These are phyloP conservation scores for Eucalyptus regnans DNA, from an alignment of 345 rosid genomes.

Conservation along the genomic window DNA sequence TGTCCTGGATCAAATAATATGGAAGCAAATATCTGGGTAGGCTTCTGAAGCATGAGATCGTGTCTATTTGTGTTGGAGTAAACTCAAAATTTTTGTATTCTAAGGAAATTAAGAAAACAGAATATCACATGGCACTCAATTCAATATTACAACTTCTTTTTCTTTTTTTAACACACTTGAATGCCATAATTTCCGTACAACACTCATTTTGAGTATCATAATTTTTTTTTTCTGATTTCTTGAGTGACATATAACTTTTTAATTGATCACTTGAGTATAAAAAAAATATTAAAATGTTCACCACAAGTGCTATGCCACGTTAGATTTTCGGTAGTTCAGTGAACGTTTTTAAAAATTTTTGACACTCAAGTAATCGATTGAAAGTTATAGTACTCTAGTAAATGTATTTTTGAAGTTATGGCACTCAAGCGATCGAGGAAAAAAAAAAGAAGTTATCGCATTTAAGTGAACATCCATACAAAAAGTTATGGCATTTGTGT, in stretches of 20 bases:
- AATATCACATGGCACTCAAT: rapidly evolving
- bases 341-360: background rate
- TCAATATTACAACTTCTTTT: too few species aligned
- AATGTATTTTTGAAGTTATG: background rate
- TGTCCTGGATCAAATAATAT: background rate
- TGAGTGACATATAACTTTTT: rapidly evolving
- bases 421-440: background rate
- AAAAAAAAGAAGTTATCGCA: background rate
- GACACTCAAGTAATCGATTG: too few species aligned
- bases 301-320: background rate
- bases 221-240: rapidly evolving
- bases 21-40: background rate
- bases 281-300: background rate
- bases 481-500: background rate
- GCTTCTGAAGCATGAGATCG: background rate
- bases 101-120: background rate
- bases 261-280: background rate
- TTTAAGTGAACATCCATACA: background rate
- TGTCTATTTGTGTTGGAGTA: background rate
- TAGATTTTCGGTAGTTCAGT: background rate
- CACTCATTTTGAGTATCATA: rapidly evolving
- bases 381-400: too few species aligned
- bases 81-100: background rate
- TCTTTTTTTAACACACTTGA: too few species aligned
- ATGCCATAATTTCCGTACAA: rapidly evolving